phyloP scores from a whole-genome alignment of 345 rosid genomes.

The Crucihimalaya himalaica region DNA sequence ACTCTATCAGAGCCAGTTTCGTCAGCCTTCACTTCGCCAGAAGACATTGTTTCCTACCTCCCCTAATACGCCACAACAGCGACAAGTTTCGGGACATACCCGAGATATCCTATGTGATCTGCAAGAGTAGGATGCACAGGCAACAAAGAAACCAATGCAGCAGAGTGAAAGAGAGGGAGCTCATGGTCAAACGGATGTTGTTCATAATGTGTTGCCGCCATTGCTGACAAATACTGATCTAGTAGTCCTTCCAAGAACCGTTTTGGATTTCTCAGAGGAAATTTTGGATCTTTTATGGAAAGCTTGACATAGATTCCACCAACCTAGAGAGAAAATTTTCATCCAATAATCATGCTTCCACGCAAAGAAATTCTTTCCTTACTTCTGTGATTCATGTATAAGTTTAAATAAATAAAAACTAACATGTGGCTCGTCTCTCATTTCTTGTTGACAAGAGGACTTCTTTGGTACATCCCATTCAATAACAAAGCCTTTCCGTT shows the following conservation, averaged over 20 bases:
- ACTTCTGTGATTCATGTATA: background rate
- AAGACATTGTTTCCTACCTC: conserved; percentile 87
- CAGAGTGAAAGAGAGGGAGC: conserved; percentile 95
- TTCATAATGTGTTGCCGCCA: conserved; percentile 91
- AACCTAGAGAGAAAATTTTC: conserved; percentile 59
- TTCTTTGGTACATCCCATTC: conserved; percentile 99
- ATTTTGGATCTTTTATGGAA: conserved; percentile 94
- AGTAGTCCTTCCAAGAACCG: conserved; percentile 95
- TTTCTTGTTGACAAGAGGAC: conserved; percentile 83
- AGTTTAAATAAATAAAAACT: conserved; percentile 27
- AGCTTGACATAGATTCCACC: conserved; percentile 93
- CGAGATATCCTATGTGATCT: conserved; percentile 97
- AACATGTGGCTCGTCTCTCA: conserved; percentile 95
- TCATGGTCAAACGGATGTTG: conserved; percentile 77
- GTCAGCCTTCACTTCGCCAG: conserved; percentile 61
- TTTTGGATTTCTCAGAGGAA: conserved; percentile 95
- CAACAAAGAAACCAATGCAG: conserved; percentile 95
- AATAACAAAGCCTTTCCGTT: conserved; percentile 85
- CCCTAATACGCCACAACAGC: conserved; percentile 97
- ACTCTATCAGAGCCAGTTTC: conserved; percentile 46
- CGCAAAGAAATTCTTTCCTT: background rate
- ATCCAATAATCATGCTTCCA: conserved; percentile 17
- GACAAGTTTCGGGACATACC: conserved; percentile 97
- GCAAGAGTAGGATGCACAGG: conserved; percentile 98
- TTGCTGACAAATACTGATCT: conserved; percentile 91